Evolutionary conservation across 352 stramenopile genomes (phyloP), one percentile per base, ranked within the genome.

Genomic region (Phytophthora sp.): DNA sequence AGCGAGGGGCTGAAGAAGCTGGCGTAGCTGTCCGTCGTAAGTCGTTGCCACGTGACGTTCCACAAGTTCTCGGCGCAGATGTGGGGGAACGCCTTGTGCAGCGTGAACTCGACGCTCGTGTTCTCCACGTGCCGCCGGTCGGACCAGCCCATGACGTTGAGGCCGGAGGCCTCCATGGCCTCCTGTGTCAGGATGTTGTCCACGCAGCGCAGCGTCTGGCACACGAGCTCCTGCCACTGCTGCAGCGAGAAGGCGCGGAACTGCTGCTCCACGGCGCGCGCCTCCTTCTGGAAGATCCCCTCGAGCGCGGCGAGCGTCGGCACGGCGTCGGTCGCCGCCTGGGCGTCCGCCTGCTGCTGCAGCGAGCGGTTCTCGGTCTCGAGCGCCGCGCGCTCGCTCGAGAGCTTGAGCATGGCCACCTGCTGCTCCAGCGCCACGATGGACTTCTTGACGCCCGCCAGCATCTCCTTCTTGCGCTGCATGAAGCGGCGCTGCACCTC

Each of bases 401-500:
- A 67, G 20, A 84, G 54, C 39, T 79, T 54, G 12, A 84, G 57
- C 20, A 84, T 41, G 2, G 48, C 44, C 44, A 84, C 56, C 55
- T 84, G 72, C 26, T 54, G 53, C 56, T 84, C 75, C 18, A 84
- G 37, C 21, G 44, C 62, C 8, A 50, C 45, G 30, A 73, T 74
- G 1, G 61, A 66, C 43, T 64, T 49, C 65, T 84, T 84, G 20
- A 77, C 66, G 11, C 62, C 55, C 21, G 51, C 57, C 10, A 78
- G 57, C 28, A 68, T 66, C 49, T 72, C 69, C 53, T 84, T 84
- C 56, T 84, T 84, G 48, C 75, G 75, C 52, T 77, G 60, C 71
- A 84, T 84, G 46, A 84, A 84, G 34, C 72, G 68, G 13, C 75
- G 68, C 59, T 84, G 75, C 39, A 81, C 75, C 44, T 84, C 75